Evolutionary conservation across 768 basidiomycete species (phyloP).

Genomic region (Phlebiopsis flavidoalba): DNA sequence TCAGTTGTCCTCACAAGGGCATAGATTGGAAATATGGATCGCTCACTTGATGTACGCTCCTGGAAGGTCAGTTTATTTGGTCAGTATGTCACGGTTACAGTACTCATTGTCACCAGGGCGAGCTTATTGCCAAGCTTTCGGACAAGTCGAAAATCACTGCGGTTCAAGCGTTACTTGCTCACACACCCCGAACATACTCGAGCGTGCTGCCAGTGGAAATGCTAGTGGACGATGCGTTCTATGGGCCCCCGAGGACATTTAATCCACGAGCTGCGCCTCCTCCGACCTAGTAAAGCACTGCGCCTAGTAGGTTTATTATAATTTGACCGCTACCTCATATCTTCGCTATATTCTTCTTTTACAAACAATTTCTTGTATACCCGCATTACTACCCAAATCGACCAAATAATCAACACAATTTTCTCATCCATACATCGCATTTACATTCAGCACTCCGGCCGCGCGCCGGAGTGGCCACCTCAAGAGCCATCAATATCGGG

Average conservation of each 20-base stretch:
- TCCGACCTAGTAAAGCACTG: not conserved
- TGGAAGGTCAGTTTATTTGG: slow-evolving; percentile 44
- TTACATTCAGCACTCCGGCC: too few relatives aligned
- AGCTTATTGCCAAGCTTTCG: slow-evolving; percentile 57
- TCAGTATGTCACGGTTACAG: not conserved
- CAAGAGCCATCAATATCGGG: not conserved
- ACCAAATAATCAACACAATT: too few relatives aligned
- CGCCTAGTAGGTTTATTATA: not conserved
- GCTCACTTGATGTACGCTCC: slow-evolving; percentile 69
- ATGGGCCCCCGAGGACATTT: slow-evolving; percentile 54
- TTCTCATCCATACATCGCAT: too few relatives aligned
- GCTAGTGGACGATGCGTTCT: slow-evolving; percentile 75
- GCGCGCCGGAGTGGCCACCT: not conserved
- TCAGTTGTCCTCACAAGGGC: not conserved
- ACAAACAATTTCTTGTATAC: not conserved
- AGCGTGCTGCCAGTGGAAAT: slow-evolving; percentile 74
- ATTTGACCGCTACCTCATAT: not conserved
- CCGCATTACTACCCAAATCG: too few relatives aligned
- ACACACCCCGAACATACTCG: slow-evolving; percentile 70
- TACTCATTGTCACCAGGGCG: slow-evolving; percentile 43
- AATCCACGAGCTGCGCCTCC: not conserved
- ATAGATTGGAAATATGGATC: slow-evolving; percentile 77
- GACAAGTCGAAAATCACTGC: slow-evolving; percentile 70
- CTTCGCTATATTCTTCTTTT: not conserved
- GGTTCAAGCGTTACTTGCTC: slow-evolving; percentile 87